Evolutionary conservation across 352 stramenopile species (phyloP), one percentile per base, ranked within the genome.

Genomic region (Aphanomyces invadans): DNA sequence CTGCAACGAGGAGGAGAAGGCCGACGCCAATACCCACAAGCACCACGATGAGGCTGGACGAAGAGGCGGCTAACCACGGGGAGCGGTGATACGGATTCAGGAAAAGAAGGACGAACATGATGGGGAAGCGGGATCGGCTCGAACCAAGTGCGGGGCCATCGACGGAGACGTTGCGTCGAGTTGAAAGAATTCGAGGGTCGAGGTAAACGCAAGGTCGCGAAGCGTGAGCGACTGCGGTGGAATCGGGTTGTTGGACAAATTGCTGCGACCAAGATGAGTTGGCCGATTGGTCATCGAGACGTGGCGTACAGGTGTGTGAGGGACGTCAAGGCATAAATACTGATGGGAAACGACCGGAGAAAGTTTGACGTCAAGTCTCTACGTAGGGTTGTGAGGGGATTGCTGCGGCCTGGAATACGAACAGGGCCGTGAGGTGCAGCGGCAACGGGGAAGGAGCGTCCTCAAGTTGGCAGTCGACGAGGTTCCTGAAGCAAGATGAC

Each of bases 201-300:
- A n/a, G 15, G 57, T n/a, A 28, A 67, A 67, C 19, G 42, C 33
- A 2, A 42, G 36, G 36, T 42, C 36, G 15, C 15, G 36, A n/a
- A n/a, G 38, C 17, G 38, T 17, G 44, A 57, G 44, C n/a, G 11
- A n/a, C 26, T 11, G 17, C 12, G 48, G 15, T 10, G 11, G 15
- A 21, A 67, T 21, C 17, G 60, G 60, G 36, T 67, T 67, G 4
- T 0, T 17, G 2, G 60, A 59, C 11, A 49, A 15, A 26, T 67
- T 57, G 17, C 60, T 67, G 57, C 28, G 44, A 45, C 38, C 9
- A 45, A 9, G 38, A 17, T 17, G 9, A 17, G 9, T 17, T 45
- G 38, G 38, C 38, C 9, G 9, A 17, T 17, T 17, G 38, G 9
- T 17, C 38, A 45, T 17, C 38, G 9, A 45, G 17, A 17, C 9